Conservation (phyloP, 441 rosid genomes). For the Raphanus hybrid region DNA sequence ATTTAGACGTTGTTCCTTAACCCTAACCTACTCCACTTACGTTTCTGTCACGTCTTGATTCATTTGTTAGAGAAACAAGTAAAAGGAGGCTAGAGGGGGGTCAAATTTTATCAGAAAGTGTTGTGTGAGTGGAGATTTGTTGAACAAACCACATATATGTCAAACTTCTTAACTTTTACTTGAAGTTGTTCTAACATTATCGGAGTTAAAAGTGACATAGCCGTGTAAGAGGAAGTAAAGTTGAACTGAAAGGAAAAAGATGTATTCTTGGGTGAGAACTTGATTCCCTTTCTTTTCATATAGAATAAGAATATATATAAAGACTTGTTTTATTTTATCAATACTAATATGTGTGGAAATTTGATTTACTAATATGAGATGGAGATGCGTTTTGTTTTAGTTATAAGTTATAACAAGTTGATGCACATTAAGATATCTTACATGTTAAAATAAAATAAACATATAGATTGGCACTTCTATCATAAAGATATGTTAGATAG, state of each 20-base stretch:
- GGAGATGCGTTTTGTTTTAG: constrained; percentile 12
- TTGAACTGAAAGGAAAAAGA: constrained; percentile 16
- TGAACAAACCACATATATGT: constrained; percentile 24
- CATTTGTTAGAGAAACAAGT: constrained; percentile 21
- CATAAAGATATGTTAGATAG: constrained; percentile 19
- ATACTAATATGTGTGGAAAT: not conserved
- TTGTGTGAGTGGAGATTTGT: constrained; percentile 29
- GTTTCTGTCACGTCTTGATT: constrained; percentile 35
- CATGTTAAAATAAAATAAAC: not conserved
- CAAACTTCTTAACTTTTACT: constrained; percentile 32
- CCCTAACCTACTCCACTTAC: constrained; percentile 40
- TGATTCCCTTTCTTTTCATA: constrained; percentile 28
- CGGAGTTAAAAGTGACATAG: constrained; percentile 10
- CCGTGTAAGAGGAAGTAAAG: constrained; percentile 19
- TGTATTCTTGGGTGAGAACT: constrained; percentile 32
- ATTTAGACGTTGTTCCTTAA: constrained; percentile 19
- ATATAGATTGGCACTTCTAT: not conserved
- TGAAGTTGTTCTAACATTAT: not conserved
- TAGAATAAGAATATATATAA: constrained; percentile 18
- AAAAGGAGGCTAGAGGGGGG: constrained; percentile 9
- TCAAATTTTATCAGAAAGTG: constrained; percentile 22
- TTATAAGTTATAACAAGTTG: constrained; percentile 27
- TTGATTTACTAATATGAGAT: constrained; percentile 6
- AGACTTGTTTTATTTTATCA: not conserved
- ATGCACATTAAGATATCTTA: constrained; percentile 2